Evolutionary conservation across 2,329 filamentous ascomycete genomes (phyloP).

Genomic region (Penicillium verrucosum): DNA sequence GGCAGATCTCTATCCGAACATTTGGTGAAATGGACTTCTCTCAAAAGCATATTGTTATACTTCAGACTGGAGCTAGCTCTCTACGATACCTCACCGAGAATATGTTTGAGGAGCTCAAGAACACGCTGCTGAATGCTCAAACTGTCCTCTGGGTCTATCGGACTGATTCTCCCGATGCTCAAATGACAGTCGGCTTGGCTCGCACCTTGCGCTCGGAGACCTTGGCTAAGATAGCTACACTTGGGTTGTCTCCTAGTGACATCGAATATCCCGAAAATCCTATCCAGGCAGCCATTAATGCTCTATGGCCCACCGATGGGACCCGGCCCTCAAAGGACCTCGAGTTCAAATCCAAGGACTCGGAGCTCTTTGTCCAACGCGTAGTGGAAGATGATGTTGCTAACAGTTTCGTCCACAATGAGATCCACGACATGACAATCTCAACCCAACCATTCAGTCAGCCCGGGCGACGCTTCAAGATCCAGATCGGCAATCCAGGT

Average conservation of each 20-base stretch:
- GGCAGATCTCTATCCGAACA: slow-evolving; percentile 7
- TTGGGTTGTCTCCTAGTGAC: slow-evolving; percentile 21
- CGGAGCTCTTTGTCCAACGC: slow-evolving; percentile 21
- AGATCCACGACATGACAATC: slow-evolving; percentile 23
- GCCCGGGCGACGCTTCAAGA: slow-evolving; percentile 20
- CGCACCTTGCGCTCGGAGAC: slow-evolving; percentile 27
- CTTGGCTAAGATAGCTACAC: slow-evolving; percentile 21
- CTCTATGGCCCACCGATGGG: slow-evolving; percentile 18
- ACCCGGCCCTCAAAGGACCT: slow-evolving; percentile 15
- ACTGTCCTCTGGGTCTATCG: slow-evolving; percentile 27
- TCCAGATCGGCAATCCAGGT: slow-evolving; percentile 23
- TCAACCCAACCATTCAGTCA: slow-evolving; percentile 24
- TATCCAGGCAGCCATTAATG: slow-evolving; percentile 13
- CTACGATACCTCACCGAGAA: slow-evolving; percentile 13
- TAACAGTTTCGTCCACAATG: slow-evolving; percentile 25
- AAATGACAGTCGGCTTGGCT: slow-evolving; percentile 29
- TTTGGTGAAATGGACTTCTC: slow-evolving; percentile 12
- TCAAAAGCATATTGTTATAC: slow-evolving; percentile 19
- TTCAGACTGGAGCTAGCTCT: slow-evolving; percentile 16
- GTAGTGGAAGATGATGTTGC: slow-evolving; percentile 17
- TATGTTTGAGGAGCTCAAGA: slow-evolving; percentile 17
- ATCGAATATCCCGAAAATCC: slow-evolving; percentile 9
- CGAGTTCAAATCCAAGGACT: slow-evolving; percentile 21
- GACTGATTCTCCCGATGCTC: slow-evolving; percentile 21
- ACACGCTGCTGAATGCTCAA: slow-evolving; percentile 17